Percentiles rank a stretch among this genome's conserved stretches.
Conservation (phyloP, 2,329 filamentous ascomycete genomes). For the Aureobasidium sp. region DNA sequence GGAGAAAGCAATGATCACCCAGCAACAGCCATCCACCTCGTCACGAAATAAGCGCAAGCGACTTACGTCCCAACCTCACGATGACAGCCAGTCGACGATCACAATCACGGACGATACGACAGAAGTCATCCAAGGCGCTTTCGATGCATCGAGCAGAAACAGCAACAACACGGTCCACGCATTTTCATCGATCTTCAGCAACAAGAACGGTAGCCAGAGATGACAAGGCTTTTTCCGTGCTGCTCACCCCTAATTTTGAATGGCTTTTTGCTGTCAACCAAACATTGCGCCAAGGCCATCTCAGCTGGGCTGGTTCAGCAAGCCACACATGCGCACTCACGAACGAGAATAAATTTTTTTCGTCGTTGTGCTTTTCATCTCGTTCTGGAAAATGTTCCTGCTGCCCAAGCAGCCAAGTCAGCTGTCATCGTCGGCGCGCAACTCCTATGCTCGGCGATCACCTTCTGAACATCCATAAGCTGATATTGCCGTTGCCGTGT, state of each 20-base stretch:
- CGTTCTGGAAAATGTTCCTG: too few relatives aligned
- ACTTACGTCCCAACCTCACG: not conserved
- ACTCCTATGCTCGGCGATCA: not conserved
- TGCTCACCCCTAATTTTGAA: not conserved
- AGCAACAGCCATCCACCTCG: not conserved
- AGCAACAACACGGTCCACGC: not conserved
- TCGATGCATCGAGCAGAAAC: not conserved
- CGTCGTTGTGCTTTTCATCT: not conserved
- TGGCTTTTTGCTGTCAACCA: not conserved
- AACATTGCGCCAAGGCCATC: not conserved
- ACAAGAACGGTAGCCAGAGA: not conserved
- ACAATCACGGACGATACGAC: not conserved
- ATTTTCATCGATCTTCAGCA: not conserved
- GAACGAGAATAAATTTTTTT: not conserved
- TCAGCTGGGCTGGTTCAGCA: not conserved
- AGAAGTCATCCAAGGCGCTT: not conserved
- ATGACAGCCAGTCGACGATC: not conserved
- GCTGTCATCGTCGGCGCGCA: too few relatives aligned
- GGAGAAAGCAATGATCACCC: not conserved
- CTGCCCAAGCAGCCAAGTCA: too few relatives aligned
- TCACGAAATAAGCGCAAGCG: conserved; percentile 16
- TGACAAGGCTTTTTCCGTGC: not conserved
- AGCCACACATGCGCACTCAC: not conserved
- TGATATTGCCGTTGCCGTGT: not conserved
- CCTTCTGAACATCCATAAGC: not conserved